Conservation (phyloP, 257 asterid species). For the Salvia miltiorrhiza region DNA sequence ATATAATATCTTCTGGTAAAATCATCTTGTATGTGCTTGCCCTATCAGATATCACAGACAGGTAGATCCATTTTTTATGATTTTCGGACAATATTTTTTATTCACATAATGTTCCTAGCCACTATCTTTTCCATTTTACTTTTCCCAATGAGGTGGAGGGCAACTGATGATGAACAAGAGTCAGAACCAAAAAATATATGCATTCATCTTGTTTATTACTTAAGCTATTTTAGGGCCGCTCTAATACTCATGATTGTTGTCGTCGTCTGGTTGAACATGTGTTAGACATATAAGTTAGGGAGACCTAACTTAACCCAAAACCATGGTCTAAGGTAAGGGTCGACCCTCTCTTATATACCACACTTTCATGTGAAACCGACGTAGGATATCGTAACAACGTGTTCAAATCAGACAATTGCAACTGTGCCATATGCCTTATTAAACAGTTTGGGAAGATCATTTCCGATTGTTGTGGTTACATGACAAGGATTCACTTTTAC, state of each 20-base stretch:
- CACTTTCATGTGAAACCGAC: too few relatives aligned
- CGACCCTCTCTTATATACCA: too few relatives aligned
- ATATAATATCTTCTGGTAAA: not conserved
- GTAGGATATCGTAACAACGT: too few relatives aligned
- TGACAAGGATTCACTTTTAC: not conserved
- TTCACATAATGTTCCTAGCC: not conserved
- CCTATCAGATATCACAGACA: not conserved
- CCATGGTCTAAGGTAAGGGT: too few relatives aligned
- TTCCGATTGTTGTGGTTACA: not conserved
- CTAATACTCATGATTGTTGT: not conserved
- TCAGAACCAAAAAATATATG: not conserved
- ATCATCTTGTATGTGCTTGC: not conserved
- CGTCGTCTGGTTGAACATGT: not conserved
- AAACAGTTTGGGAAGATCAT: not conserved
- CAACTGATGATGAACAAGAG: not conserved
- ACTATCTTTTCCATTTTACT: not conserved
- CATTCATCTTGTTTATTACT: not conserved
- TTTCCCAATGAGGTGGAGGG: not conserved
- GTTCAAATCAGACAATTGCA: not conserved
- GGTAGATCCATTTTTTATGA: not conserved
- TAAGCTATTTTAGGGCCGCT: not conserved
- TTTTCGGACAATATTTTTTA: not conserved
- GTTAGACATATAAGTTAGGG: too few relatives aligned
- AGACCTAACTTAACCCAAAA: too few relatives aligned
- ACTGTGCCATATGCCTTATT: not conserved